Percentiles rank a stretch among this genome's conserved stretches.
Evolutionary conservation across 495 filamentous ascomycete species (phyloP).

Genomic region (Penicillium bialowiezense): DNA sequence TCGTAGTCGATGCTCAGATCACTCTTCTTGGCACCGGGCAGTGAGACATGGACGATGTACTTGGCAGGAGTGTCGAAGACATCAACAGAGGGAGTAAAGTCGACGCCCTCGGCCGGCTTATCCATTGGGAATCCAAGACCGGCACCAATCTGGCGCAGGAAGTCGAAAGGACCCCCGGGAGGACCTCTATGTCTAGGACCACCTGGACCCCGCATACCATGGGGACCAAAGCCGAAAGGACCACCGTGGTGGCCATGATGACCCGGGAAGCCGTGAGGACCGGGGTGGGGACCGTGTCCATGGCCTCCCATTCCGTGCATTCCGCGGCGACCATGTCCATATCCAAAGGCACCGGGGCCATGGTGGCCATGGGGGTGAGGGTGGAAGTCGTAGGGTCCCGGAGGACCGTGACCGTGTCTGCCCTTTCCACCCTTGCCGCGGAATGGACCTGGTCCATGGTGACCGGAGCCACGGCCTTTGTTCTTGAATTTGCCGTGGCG

Average conservation of each 20-base stretch:
- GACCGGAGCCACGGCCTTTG: not conserved
- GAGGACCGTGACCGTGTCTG: constrained; percentile 7
- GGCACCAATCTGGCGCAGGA: constrained; percentile 33
- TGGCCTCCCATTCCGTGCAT: constrained; percentile 1
- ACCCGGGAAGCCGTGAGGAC: constrained; percentile 3
- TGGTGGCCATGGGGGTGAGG: not conserved
- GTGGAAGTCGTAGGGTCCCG: not conserved
- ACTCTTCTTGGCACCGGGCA: constrained; percentile 74
- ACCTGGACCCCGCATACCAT: constrained; percentile 9
- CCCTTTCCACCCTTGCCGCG: not conserved
- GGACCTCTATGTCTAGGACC: constrained; percentile 13
- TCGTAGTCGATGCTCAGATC: constrained; percentile 77
- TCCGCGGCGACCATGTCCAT: not conserved
- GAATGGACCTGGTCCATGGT: constrained; percentile 2
- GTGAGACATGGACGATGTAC: constrained; percentile 67
- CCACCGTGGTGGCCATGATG: constrained; percentile 1
- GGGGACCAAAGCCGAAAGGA: constrained; percentile 1
- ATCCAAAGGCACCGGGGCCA: not conserved
- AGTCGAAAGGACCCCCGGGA: constrained; percentile 15
- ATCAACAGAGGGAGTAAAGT: constrained; percentile 66
- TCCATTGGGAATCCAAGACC: constrained; percentile 31
- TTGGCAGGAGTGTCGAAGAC: constrained; percentile 64
- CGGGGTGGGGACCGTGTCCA: constrained; percentile 6
- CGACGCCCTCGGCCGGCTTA: constrained; percentile 27
- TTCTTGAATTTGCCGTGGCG: not conserved